Conservation (phyloP, 139 green algal genomes). For the Coelastrella sp. region DNA sequence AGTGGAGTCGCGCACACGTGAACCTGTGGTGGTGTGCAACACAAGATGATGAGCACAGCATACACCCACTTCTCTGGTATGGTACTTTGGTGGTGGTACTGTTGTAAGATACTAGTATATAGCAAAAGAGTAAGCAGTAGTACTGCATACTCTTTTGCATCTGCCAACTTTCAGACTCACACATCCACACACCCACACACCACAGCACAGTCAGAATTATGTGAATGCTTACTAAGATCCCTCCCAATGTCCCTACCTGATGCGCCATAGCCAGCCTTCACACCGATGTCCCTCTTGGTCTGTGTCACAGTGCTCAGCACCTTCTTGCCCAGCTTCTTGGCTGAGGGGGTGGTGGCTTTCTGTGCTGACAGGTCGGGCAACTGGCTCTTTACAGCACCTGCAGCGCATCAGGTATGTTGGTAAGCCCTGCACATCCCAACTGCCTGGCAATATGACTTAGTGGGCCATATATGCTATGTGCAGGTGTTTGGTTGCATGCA, state of each 20-base stretch:
- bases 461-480: no score
- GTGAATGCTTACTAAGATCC: no score
- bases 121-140: no score
- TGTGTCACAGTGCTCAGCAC: neutral
- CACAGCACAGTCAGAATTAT: no score
- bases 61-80: neutral
- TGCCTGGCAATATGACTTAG: no score
- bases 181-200: no score
- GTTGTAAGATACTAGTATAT: no score
- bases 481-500: no score
- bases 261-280: neutral
- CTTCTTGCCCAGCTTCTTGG: conserved; percentile 2
- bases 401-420: neutral
- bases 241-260: neutral
- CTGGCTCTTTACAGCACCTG: conserved; percentile 4
- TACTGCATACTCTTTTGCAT: no score
- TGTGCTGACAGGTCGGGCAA: neutral
- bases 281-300: conserved; percentile 11
- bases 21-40: neutral
- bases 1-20: neutral
- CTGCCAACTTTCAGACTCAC: no score
- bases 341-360: neutral
- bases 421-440: no score
- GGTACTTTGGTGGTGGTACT: no score
- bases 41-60: neutral